Evolutionary conservation across 2,329 filamentous ascomycete species (phyloP).

Genomic region (Aureobasidium pullulans): DNA sequence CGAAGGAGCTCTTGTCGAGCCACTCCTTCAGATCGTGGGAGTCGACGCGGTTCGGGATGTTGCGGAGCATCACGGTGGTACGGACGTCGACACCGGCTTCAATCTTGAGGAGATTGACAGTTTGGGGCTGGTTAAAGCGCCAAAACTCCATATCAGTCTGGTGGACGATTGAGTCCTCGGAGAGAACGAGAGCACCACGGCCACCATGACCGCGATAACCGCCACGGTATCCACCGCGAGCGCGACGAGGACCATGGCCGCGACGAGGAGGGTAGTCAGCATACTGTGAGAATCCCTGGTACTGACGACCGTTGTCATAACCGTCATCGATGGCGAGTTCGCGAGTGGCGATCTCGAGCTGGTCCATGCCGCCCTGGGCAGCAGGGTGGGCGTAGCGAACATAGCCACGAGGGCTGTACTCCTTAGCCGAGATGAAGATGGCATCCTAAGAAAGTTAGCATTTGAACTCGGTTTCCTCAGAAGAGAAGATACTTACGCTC

Average conservation of each 20-base stretch:
- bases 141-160: neutral
- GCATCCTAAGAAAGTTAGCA: neutral
- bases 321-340: neutral
- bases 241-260: slow-evolving; percentile 2
- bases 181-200: neutral
- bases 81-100: slow-evolving; percentile 40
- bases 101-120: slow-evolving; percentile 32
- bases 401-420: neutral
- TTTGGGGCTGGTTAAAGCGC: slow-evolving; percentile 28
- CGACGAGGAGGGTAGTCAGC: neutral
- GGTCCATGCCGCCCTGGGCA: neutral
- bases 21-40: slow-evolving; percentile 60
- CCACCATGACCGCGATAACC: no score
- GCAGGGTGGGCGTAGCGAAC: neutral
- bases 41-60: slow-evolving; percentile 87
- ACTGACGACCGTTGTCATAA: neutral
- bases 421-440: neutral
- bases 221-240: slow-evolving; percentile 16
- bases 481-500: neutral
- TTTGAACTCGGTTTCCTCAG: no score
- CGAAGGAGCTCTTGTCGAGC: slow-evolving; percentile 69
- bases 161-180: neutral
- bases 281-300: neutral
- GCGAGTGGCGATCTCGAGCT: neutral
- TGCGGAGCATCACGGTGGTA: slow-evolving; percentile 72